These are phyloP conservation scores for Ceriops decandra DNA, from an alignment of 345 rosid genomes.

Conservation along the genomic window DNA sequence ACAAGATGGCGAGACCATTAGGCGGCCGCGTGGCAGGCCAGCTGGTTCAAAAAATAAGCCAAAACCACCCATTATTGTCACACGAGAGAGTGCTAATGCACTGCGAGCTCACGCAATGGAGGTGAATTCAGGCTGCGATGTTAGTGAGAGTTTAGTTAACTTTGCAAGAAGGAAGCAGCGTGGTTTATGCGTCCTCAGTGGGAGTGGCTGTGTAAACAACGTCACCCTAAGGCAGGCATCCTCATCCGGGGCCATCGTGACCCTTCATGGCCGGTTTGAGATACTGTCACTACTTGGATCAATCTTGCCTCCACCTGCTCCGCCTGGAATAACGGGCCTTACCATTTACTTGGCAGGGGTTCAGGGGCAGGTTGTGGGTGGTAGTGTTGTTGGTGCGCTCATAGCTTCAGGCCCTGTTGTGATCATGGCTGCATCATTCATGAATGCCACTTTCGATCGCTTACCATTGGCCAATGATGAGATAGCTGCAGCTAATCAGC, in stretches of 20 bases:
- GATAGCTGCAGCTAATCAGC: slow-evolving; percentile 50
- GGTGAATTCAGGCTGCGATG: slow-evolving; percentile 86
- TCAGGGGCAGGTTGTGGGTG: slow-evolving; percentile 96
- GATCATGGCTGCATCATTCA: slow-evolving; percentile 87
- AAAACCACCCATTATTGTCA: slow-evolving; percentile 80
- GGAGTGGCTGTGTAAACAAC: slow-evolving; percentile 80
- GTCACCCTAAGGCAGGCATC: slow-evolving; percentile 81
- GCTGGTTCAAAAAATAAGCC: slow-evolving; percentile 98
- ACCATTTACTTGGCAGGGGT: slow-evolving; percentile 86
- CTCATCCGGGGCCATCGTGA: slow-evolving; percentile 72
- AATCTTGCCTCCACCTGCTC: slow-evolving; percentile 91
- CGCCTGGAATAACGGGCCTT: slow-evolving; percentile 77
- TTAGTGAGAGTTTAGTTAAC: slow-evolving; percentile 63
- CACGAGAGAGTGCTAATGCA: slow-evolving; percentile 81
- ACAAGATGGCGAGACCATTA: slow-evolving; percentile 46
- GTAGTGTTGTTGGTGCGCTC: slow-evolving; percentile 76
- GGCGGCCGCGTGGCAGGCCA: slow-evolving; percentile 89
- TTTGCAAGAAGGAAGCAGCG: slow-evolving; percentile 85
- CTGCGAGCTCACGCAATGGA: slow-evolving; percentile 87
- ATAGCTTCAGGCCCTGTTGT: slow-evolving; percentile 93
- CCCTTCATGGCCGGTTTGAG: slow-evolving; percentile 95
- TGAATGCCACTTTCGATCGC: slow-evolving; percentile 89
- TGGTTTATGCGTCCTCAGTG: slow-evolving; percentile 74
- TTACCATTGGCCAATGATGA: slow-evolving; percentile 77
- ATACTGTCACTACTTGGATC: slow-evolving; percentile 90